A percentile compares a stretch with the other conserved stretches of the same genome.
Conservation (phyloP, 2,329 filamentous ascomycete genomes). For the Didymella segeticola region DNA sequence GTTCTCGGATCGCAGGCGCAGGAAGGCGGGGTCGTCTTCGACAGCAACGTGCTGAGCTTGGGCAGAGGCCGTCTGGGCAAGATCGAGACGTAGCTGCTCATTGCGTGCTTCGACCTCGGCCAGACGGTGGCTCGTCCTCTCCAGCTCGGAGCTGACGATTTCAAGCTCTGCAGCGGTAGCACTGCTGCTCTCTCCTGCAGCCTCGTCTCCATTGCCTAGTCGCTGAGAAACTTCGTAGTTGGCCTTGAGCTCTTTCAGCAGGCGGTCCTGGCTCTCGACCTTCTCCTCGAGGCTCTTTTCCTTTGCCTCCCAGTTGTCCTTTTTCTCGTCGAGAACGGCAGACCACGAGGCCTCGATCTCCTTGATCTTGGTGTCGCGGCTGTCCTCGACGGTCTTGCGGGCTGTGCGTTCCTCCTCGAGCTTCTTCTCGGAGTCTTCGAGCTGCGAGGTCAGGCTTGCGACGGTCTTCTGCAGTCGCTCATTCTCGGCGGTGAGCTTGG, state of each 20-base stretch:
- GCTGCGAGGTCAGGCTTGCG: conserved; percentile 74
- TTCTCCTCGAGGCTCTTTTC: conserved; percentile 92
- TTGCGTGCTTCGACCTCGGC: conserved; percentile 94
- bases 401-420: conserved; percentile 78
- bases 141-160: conserved; percentile 88
- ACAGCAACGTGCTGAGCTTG: conserved; percentile 66
- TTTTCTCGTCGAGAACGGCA: conserved; percentile 89
- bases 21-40: conserved; percentile 88
- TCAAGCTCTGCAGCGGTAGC: conserved; percentile 91
- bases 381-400: conserved; percentile 77
- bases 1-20: conserved; percentile 91
- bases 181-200: conserved; percentile 63
- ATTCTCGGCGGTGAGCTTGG: conserved; percentile 88
- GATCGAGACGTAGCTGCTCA: conserved; percentile 86
- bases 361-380: conserved; percentile 79
- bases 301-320: conserved; percentile 94
- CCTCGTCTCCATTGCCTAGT: conserved; percentile 74
- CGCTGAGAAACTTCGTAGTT: conserved; percentile 96
- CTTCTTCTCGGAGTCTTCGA: conserved; percentile 82
- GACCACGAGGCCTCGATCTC: conserved; percentile 91
- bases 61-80: conserved; percentile 85
- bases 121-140: conserved; percentile 83
- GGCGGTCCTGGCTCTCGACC: conserved; percentile 87
- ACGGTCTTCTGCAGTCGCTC: conserved; percentile 83
- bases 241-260: conserved; percentile 93